phyloP scores from a whole-genome alignment of 805 yeast genomes.

The Ogataea degrootiae region DNA sequence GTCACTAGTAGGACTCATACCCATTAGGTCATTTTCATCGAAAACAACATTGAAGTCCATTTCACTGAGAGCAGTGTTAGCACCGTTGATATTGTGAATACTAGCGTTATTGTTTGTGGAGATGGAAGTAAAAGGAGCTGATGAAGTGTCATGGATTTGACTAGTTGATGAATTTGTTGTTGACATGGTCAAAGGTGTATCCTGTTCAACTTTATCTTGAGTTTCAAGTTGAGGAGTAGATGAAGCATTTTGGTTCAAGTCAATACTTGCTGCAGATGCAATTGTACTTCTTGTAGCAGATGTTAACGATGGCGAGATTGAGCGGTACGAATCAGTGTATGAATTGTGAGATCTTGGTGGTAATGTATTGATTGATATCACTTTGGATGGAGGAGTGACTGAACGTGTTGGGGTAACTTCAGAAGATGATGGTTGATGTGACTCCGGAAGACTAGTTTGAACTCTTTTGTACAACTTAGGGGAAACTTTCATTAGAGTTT shows the following conservation, averaged over 20 bases:
- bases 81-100: not conserved
- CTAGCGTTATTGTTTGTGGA: not conserved
- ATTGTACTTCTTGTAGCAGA: no score
- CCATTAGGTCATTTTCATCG: conserved; percentile 15
- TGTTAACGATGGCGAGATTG: no score
- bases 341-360: no score
- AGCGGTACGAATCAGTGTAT: no score
- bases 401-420: conserved; percentile 1
- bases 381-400: not conserved
- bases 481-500: conserved; percentile 37
- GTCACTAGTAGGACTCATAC: conserved; percentile 32
- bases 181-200: no score
- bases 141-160: no score
- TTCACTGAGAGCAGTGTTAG: conserved; percentile 16
- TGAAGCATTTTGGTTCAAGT: no score
- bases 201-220: no score
- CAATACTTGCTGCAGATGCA: no score
- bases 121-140: not conserved
- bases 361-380: no score
- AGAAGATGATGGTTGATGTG: not conserved
- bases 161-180: no score
- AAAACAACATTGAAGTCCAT: conserved; percentile 23
- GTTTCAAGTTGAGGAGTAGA: no score
- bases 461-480: conserved; percentile 38
- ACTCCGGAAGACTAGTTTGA: conserved; percentile 28